Conservation (phyloP, 2,329 filamentous ascomycete species). For the Hypomyces rosellus region DNA sequence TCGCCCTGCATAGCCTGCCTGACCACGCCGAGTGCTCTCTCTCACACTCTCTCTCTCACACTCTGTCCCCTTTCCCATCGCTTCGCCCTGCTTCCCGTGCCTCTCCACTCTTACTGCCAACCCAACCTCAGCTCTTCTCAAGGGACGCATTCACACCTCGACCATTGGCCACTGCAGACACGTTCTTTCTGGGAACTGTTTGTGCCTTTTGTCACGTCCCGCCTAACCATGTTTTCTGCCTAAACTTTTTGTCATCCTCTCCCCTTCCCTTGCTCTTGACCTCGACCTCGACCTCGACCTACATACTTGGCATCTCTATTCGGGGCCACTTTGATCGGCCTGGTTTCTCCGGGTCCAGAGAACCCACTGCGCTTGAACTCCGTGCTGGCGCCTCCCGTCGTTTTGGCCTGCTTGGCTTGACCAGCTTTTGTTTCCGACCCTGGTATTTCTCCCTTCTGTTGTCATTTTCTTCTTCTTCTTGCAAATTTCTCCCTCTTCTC, state of each 20-base stretch:
- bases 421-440: neutral
- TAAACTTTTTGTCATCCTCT: too few relatives aligned
- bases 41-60: neutral
- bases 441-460: neutral
- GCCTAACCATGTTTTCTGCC: too few relatives aligned
- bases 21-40: too few relatives aligned
- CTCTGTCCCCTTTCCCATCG: neutral
- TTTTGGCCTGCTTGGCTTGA: neutral
- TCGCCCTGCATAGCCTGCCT: too few relatives aligned
- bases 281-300: too few relatives aligned
- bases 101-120: neutral
- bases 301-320: neutral
- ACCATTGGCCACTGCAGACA: too few relatives aligned
- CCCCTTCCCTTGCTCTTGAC: too few relatives aligned
- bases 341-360: neutral
- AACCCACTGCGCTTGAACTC: neutral
- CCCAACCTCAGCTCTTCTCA: too few relatives aligned
- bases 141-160: too few relatives aligned
- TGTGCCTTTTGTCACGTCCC: too few relatives aligned
- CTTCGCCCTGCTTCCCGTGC: neutral
- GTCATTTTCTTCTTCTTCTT: neutral
- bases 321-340: too few relatives aligned
- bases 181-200: too few relatives aligned
- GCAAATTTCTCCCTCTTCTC: neutral
- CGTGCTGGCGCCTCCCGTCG: neutral